Evolutionary conservation across 2,329 filamentous ascomycete species (phyloP).

Genomic region (Lojkania enalia): DNA sequence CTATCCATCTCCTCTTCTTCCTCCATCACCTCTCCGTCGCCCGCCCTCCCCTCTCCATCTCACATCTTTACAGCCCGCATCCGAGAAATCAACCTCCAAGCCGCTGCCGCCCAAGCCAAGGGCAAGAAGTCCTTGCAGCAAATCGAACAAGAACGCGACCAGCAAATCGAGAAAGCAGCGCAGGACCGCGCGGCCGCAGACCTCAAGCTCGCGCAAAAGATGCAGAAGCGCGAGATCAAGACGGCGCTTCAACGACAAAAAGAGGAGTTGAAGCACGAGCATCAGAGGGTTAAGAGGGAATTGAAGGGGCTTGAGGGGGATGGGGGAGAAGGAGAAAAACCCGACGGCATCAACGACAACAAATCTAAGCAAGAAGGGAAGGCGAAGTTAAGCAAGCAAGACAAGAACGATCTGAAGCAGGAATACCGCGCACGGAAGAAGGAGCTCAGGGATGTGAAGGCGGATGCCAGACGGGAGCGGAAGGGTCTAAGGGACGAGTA

Average conservation of each 20-base stretch:
- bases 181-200: constrained; percentile 23
- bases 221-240: constrained; percentile 22
- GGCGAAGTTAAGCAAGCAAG: constrained; percentile 17
- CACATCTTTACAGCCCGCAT: constrained; percentile 22
- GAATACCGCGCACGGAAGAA: constrained; percentile 28
- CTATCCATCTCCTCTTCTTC: constrained; percentile 29
- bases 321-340: constrained; percentile 15
- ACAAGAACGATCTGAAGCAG: constrained; percentile 28
- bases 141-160: constrained; percentile 28
- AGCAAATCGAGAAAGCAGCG: constrained; percentile 29
- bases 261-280: constrained; percentile 22
- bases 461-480: constrained; percentile 21
- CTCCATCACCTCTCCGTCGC: constrained; percentile 20
- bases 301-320: constrained; percentile 8
- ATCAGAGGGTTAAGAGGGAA: constrained; percentile 12
- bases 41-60: constrained; percentile 15
- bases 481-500: constrained; percentile 17
- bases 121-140: constrained; percentile 28
- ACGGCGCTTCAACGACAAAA: constrained; percentile 20
- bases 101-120: constrained; percentile 19
- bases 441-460: constrained; percentile 20
- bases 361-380: constrained; percentile 17
- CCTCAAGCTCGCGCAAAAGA: constrained; percentile 21
- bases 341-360: neutral
- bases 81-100: constrained; percentile 26